Conservation (phyloP, 2,329 filamentous ascomycete genomes). For the Ophidiomyces ophidiicola region DNA sequence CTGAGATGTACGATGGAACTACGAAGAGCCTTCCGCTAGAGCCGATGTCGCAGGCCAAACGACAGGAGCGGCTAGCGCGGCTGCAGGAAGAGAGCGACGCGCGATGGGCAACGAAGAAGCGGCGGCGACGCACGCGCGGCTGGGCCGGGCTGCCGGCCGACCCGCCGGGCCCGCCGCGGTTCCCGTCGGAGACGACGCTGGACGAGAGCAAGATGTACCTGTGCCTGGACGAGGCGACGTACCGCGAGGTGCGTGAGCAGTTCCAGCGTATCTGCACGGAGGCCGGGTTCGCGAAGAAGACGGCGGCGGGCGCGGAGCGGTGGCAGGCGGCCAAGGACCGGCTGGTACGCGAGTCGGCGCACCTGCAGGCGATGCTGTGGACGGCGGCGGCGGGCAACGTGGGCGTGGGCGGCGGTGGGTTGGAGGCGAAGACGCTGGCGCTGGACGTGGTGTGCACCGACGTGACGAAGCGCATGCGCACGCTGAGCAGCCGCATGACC, state of each 20-base stretch:
- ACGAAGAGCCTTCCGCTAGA: constrained; percentile 25
- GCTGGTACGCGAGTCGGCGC: constrained; percentile 51
- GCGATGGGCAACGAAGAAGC: constrained; percentile 51
- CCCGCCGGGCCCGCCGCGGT: constrained; percentile 56
- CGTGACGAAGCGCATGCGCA: constrained; percentile 68
- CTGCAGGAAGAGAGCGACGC: constrained; percentile 50
- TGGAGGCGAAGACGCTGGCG: constrained; percentile 53
- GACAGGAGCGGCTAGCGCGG: constrained; percentile 42
- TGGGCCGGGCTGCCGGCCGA: constrained; percentile 58
- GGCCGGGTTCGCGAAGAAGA: constrained; percentile 60
- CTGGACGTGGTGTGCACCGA: constrained; percentile 70
- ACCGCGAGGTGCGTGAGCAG: constrained; percentile 51
- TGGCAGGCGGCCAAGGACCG: constrained; percentile 61
- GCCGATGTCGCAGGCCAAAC: constrained; percentile 40
- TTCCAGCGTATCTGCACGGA: constrained; percentile 61
- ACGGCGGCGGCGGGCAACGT: constrained; percentile 43
- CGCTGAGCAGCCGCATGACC: constrained; percentile 52
- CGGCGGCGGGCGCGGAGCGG: constrained; percentile 55
- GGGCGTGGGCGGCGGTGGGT: too few species aligned
- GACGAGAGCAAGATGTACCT: constrained; percentile 64
- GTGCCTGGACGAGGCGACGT: constrained; percentile 49
- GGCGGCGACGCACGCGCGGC: constrained; percentile 55
- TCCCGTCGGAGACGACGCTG: constrained; percentile 70
- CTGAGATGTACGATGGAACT: not conserved
- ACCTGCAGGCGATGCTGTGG: constrained; percentile 52